Evolutionary conservation across 371 early-diverging fungal species (phyloP).

Genomic region (Mucor irregularis): DNA sequence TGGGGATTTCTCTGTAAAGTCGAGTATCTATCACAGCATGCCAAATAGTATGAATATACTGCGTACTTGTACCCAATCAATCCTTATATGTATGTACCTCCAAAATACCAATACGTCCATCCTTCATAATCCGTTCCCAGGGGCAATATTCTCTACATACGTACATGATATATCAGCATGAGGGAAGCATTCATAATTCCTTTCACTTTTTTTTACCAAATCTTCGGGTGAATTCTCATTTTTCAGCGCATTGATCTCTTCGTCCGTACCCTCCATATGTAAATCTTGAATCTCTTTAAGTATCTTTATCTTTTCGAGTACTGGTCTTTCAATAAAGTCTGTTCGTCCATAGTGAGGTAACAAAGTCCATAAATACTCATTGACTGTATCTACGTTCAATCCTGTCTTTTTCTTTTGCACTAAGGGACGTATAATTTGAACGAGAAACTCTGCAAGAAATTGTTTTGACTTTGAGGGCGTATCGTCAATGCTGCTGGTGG

Average conservation of each 20-base stretch:
- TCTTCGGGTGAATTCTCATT: neutral
- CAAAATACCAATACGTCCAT: constrained; percentile 30
- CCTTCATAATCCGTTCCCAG: constrained; percentile 22
- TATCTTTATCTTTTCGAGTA: constrained; percentile 12
- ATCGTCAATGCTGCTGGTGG: too few relatives aligned
- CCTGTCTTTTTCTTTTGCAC: neutral
- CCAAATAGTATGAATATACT: neutral
- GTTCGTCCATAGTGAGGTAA: constrained; percentile 8
- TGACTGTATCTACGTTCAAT: constrained; percentile 3
- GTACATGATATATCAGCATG: neutral
- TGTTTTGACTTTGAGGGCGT: neutral
- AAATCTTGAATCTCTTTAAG: constrained; percentile 15
- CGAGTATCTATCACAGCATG: neutral
- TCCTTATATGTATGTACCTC: neutral
- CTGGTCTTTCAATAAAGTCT: neutral
- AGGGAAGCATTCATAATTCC: too few relatives aligned
- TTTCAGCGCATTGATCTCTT: neutral
- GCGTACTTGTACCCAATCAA: too few relatives aligned
- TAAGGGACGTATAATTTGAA: constrained; percentile 1
- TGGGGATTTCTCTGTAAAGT: constrained; percentile 25
- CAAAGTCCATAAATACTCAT: neutral
- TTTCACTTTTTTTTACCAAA: too few relatives aligned
- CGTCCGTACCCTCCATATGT: constrained; percentile 2
- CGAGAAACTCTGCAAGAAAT: neutral
- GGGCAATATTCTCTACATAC: constrained; percentile 14